Base-by-base conservation (phyloP, 2,329 filamentous ascomycete genomes). In the Xylariaceae sp. region DNA sequence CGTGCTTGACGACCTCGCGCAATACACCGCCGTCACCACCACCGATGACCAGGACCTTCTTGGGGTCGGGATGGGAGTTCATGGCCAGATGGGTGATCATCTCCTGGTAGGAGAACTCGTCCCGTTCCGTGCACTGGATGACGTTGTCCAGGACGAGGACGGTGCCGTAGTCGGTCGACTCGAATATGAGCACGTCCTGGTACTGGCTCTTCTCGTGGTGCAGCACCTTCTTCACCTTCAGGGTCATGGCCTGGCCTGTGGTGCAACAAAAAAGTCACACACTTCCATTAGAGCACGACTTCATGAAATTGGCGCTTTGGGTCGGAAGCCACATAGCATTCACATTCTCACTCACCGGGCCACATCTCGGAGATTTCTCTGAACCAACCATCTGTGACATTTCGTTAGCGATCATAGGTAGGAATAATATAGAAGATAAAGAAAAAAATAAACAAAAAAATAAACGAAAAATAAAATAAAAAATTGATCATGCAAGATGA, bases 201-300 rank as follows among this genome's bases (percentile, higher is more conserved):
- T 97, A 99, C 83, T 96, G 83, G 83, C 90, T 95, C 87, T 97
- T 98, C 83, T 99, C 95, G 83, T 98, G 93, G 85, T 97, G 93
- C 62, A 99, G 84, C 72, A 99, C 88, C 83, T 97, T 91, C 77
- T 99, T 93, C 78, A 99, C 95, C 79, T 90, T 92, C 74, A 96
- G 89, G 68, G 90, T 97, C 93, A 98, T 98, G 75, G 95, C 95
- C 82, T 98, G 95, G 75, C 95, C 91, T 82, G 58, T 45, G 51
- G 46, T 52, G 53, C 56, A 59, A 57, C 19, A n/a, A n/a, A n/a
- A n/a, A n/a, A n/a, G n/a, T n/a, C n/a, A n/a, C n/a, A n/a, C n/a
- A n/a, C n/a, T n/a, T n/a, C n/a, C n/a, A n/a, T n/a, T n/a, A n/a
- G n/a, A n/a, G n/a, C n/a, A n/a, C n/a, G n/a, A n/a, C n/a, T n/a